Percentiles rank a stretch among this genome's conserved stretches.
phyloP scores from a whole-genome alignment of 176 grass and related monocot genomes.

The Canna indica region DNA sequence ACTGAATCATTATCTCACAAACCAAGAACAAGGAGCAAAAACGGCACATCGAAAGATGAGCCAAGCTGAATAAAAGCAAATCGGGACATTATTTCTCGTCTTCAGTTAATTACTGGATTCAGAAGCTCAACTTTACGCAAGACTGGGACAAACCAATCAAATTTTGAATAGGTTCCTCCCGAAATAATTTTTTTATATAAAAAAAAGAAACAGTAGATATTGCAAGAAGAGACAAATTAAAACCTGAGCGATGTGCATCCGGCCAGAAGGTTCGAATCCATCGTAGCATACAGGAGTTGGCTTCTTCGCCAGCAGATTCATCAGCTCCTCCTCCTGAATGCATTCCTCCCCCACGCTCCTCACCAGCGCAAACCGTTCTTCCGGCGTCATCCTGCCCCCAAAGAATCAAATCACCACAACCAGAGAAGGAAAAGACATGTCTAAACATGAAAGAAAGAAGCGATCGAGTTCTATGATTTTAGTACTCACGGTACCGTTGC shows the following conservation, averaged over 20 bases:
- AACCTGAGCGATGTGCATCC: constrained; percentile 81
- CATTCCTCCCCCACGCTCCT: constrained; percentile 81
- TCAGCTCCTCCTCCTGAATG: constrained; percentile 63
- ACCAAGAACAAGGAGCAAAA: no score
- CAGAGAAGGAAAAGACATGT: neutral
- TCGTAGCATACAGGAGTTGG: constrained; percentile 64
- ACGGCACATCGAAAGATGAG: no score
- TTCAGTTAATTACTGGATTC: no score
- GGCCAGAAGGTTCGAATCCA: constrained; percentile 66
- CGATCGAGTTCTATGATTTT: neutral
- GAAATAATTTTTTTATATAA: no score
- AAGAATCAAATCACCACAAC: neutral
- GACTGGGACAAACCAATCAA: neutral
- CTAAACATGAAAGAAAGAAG: neutral
- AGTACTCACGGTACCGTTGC: neutral
- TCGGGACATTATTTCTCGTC: no score
- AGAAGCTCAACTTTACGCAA: no score
- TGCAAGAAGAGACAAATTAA: neutral
- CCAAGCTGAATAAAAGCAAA: no score
- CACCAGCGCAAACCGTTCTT: constrained; percentile 48
- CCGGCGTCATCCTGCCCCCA: constrained; percentile 22
- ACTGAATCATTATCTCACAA: no score
- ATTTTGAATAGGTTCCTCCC: no score
- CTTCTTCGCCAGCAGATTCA: constrained; percentile 33
- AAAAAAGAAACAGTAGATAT: neutral